A percentile compares a stretch with the other conserved stretches of the same genome.
Evolutionary conservation across 1,284 basidiomycete species (phyloP).

Genomic region (Cystobasidiaceae sp.): DNA sequence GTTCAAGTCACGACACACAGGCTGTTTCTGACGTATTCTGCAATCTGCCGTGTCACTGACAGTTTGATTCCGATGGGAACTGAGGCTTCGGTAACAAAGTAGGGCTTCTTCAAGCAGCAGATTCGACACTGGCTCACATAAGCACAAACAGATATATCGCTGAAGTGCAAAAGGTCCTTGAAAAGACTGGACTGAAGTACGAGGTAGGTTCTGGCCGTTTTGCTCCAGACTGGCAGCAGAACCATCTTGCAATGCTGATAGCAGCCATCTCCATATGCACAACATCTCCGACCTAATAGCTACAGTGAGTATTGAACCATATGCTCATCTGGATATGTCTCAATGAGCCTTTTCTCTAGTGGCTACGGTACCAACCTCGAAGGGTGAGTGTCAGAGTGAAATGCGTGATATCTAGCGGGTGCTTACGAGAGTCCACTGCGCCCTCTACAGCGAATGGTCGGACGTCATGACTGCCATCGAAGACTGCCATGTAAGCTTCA

Average conservation of each 20-base stretch:
- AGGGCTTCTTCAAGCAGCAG: background rate
- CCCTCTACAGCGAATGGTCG: conserved; percentile 16
- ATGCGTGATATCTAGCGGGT: background rate
- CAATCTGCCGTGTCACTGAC: background rate
- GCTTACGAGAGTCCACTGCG: too few relatives aligned
- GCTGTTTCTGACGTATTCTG: background rate
- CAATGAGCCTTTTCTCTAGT: background rate
- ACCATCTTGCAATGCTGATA: background rate
- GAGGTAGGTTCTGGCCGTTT: conserved; percentile 6
- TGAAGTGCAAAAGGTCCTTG: conserved; percentile 26
- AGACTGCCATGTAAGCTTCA: conserved; percentile 14
- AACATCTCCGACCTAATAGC: conserved; percentile 2
- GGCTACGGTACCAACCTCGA: conserved; percentile 31
- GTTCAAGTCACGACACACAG: background rate
- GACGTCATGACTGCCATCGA: conserved; percentile 31
- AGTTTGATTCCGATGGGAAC: conserved; percentile 32
- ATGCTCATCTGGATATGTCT: background rate
- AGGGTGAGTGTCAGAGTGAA: background rate
- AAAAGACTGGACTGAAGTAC: conserved; percentile 31
- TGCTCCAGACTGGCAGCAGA: background rate
- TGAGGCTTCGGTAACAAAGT: conserved; percentile 29
- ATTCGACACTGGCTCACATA: background rate
- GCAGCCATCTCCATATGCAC: background rate
- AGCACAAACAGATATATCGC: conserved; percentile 24
- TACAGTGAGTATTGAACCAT: conserved; percentile 10